Base-by-base conservation (phyloP, 345 rosid genomes). In the Citrus reticulata region DNA sequence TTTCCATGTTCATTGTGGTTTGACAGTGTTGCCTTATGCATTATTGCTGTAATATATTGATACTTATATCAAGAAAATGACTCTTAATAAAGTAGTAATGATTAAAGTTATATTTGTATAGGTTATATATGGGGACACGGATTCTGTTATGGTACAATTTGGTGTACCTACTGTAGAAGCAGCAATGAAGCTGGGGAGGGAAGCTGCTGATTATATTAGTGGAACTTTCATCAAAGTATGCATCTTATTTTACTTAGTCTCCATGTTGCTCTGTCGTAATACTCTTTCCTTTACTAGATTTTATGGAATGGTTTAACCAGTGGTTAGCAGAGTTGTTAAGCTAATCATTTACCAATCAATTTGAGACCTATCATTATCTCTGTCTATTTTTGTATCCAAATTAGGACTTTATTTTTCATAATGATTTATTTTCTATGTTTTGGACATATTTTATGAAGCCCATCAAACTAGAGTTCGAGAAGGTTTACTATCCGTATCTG, bases 101-200 rank as follows among this genome's bases (percentile, higher is more conserved):
- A 70, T 68, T 40, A 63, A 19, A 24, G 34, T 54, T 20, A 69
- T 70, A 11, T 78, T 63, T 77, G 63, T 76, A 81, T 84, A 96
- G 99, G 95, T 96, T 75, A 90, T 96, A 70, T 96, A 96, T 85
- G 99, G 98, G 75, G 99, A 96, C 83, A 96, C 99, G 7, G 98
- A 96, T 91, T 96, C 99, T 4, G 98, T 96, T 55, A 96, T 96
- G 99, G 99, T 96, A 80, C 98, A 96, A 88, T 96, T 96, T 81
- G 98, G 99, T 63, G 94, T 88, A 46, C 80, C 89, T 68, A 89
- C 92, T 25, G 90, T 96, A 39, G 92, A 88, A 82, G 90, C 82
- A 82, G 97, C 97, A 8, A 96, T 94, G 99, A 89, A 73, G 67
- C 83, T 96, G 88, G 98, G 98, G 78, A 92, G 93, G 84, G 98